Evolutionary conservation across 192 early-diverging fungal species (phyloP), one percentile per base, ranked within the genome.

Genomic region (Podila epicladia): DNA sequence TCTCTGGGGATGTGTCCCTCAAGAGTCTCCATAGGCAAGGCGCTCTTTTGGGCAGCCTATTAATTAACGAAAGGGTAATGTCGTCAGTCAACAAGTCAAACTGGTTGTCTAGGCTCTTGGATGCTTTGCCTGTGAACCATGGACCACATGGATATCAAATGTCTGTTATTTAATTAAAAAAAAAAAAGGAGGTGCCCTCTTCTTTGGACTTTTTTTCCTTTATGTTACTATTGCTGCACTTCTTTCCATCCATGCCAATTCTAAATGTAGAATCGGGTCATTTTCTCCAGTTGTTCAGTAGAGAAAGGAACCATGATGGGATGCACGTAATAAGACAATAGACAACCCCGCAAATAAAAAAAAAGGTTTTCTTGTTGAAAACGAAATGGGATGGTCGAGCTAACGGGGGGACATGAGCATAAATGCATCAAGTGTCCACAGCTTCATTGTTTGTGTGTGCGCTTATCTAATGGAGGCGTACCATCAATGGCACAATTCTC

Each of bases 1-100:
- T 93, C 92, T 50, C 86, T 88, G 22, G 92, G 92, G 60, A 93
- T 73, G 35, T 84, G 82, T 9, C 82, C 70, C 64, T 88, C 87
- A 20, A 93, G 71, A 20, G 88, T 50, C 20, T 73, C 76, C 3
- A 88, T 69, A 3, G 87, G 58, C 29, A 92, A 71, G 22, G 59
- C 68, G 7, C 87, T 82, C 24, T 82, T 78, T 49, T 83, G 28
- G 26, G 90, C 91, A 28, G 92, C 92, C 77, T 74, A 60, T 66
- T 17, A 48, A 48, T 26, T n/a, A 8, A 15, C 8, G 59, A 60
- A 49, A 69, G 17, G 4, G 55, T 1, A 9, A 45, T 13, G 53
- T 45, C 15, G 41, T 45, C 41, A 45, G 13, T 45, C 41, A 45
- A 45, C 35, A 45, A 15, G 41, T 45, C 41, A 12, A 15, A 12